These are phyloP conservation scores for Septoria linicola DNA, from an alignment of 2,329 filamentous ascomycete species.

Conservation along the genomic window DNA sequence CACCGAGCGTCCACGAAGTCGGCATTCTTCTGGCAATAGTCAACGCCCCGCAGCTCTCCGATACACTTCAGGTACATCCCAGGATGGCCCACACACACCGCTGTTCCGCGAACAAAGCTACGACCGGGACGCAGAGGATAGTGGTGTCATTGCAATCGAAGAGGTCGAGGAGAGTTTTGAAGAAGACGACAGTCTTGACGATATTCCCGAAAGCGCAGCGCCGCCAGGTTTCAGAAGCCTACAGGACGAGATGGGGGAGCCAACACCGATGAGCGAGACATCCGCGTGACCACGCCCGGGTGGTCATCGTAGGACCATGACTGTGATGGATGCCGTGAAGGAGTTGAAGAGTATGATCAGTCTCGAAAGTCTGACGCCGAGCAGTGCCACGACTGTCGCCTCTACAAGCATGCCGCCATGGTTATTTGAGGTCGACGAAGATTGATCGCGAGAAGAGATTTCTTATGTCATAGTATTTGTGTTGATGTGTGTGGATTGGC, in stretches of 20 bases:
- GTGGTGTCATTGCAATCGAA: slow-evolving; percentile 41
- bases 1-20: slow-evolving; percentile 13
- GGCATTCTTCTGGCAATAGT: slow-evolving; percentile 2
- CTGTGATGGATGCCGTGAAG: slow-evolving; percentile 4
- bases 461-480: slow-evolving; percentile 6
- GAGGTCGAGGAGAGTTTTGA: slow-evolving; percentile 45
- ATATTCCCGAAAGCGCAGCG: slow-evolving; percentile 17
- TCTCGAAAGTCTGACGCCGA: slow-evolving; percentile 1
- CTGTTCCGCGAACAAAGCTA: slow-evolving; percentile 57
- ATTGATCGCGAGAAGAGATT: background rate
- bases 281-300: slow-evolving; percentile 11
- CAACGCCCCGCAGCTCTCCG: slow-evolving; percentile 14
- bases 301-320: slow-evolving; percentile 8
- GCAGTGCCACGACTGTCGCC: background rate
- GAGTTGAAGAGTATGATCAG: slow-evolving; percentile 10
- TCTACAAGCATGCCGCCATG: slow-evolving; percentile 4
- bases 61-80: slow-evolving; percentile 19
- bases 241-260: slow-evolving; percentile 20
- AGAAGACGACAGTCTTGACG: slow-evolving; percentile 45
- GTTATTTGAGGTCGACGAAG: slow-evolving; percentile 1
- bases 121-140: slow-evolving; percentile 59
- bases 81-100: slow-evolving; percentile 49
- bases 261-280: slow-evolving; percentile 11
- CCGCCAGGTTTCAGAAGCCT: slow-evolving; percentile 19
- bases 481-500: slow-evolving; percentile 4